Evolutionary conservation across 2,329 filamentous ascomycete genomes (phyloP), one percentile per base, ranked within the genome.

Genomic region (Fusarium cicatricum): DNA sequence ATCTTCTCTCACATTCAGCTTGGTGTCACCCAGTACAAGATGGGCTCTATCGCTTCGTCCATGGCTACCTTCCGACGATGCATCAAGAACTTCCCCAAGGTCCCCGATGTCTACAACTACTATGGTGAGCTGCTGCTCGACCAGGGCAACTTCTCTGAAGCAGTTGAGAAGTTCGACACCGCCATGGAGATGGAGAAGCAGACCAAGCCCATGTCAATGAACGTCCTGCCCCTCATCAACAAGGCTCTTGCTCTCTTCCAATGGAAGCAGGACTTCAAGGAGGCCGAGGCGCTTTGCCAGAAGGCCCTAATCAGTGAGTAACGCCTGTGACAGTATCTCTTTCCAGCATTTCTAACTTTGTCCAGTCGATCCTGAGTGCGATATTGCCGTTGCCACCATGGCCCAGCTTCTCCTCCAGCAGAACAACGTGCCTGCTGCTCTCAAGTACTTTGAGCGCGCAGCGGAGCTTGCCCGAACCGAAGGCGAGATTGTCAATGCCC

Each of bases 1-100:
- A 99, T 99, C 80, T 99, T 97, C 85, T 98, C 94, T 8, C 95
- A 99, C 80, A 99, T 99, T 71, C 95, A 99, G 78, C 90, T 99
- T 37, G 95, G 95, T 75, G 95, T 99, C 46, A 99, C 95, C 43
- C 95, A 99, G 78, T 99, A 99, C 83, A 99, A 99, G 88, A 96
- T 98, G 90, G 95, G 95, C 66, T 97, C 92, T 26, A 90, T 99
- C 54, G 95, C 95, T 8, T 97, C 93, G 9, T 97, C 93, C 40
- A 98, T 98, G 92, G 94, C 95, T 31, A 99, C 95, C 6, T 98
- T 99, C 88, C 87, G 94, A 68, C 86, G 93, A 62, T 97, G 92
- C 77, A 93, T 97, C 76, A 99, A 98, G 88, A 97, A 97, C 80
- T 99, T 99, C 73, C 90, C 92, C 71, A 91, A 94, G 73, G 91